Evolutionary conservation across 192 early-diverging fungal genomes (phyloP).

Genomic region (Coemansia sp.): DNA sequence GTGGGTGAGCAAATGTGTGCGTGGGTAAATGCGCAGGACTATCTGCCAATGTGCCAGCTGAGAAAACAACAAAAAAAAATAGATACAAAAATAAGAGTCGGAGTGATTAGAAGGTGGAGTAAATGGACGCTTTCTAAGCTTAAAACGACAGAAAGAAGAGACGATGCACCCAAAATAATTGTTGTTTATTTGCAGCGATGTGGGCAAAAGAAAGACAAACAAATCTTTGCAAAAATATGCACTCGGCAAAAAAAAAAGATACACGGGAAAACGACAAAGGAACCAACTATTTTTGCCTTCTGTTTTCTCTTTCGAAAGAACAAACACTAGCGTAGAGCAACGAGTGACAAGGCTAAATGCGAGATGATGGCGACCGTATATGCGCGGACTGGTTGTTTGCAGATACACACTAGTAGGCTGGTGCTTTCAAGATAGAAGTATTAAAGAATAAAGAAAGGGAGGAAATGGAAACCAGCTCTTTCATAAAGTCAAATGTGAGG

Average conservation of each 20-base stretch:
- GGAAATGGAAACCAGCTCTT: neutral
- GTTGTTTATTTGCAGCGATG: neutral
- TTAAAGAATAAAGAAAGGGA: neutral
- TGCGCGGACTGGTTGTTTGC: too few species aligned
- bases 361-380: too few species aligned
- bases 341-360: too few species aligned
- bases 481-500: neutral
- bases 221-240: too few species aligned
- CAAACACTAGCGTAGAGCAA: too few species aligned
- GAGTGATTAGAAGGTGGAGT: neutral
- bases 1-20: neutral
- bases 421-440: neutral
- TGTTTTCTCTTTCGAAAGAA: too few species aligned
- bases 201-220: too few species aligned
- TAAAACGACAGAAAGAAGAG: neutral
- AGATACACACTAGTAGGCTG: neutral
- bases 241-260: too few species aligned
- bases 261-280: too few species aligned
- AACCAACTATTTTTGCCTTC: too few species aligned
- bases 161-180: neutral
- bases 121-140: too few species aligned
- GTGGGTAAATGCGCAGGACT: neutral
- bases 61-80: constrained; percentile 2
- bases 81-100: neutral
- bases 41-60: too few species aligned